Conservation (phyloP, 2,329 filamentous ascomycete species). For the Calonectria multiphialidica region DNA sequence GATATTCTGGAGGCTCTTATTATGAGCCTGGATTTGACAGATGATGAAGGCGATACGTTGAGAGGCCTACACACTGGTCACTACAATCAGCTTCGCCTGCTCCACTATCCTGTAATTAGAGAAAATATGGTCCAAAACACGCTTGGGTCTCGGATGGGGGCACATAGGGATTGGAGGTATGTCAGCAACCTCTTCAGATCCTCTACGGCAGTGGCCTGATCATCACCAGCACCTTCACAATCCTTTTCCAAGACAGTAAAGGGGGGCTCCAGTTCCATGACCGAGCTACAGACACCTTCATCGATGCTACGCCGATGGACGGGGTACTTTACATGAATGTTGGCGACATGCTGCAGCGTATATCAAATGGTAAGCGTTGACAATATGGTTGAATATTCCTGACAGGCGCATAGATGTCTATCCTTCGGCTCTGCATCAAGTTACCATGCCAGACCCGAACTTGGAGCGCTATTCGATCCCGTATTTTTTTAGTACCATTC, state of each 20-base stretch:
- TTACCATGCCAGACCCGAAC: background rate
- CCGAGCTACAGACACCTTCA: background rate
- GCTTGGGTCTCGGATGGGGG: background rate
- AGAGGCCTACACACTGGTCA: background rate
- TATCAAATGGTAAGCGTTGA: background rate
- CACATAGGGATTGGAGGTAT: background rate
- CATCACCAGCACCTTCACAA: background rate
- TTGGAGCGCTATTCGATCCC: background rate
- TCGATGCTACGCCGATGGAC: background rate
- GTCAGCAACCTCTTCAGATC: background rate
- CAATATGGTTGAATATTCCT: too few species aligned
- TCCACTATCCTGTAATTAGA: background rate
- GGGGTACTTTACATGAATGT: background rate
- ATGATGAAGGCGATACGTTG: background rate
- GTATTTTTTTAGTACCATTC: background rate
- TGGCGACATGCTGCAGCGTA: background rate
- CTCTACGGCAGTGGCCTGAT: too few species aligned
- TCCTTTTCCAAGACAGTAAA: background rate
- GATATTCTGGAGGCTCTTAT: background rate
- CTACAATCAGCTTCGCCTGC: background rate
- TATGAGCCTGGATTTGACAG: background rate
- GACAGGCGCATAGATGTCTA: background rate
- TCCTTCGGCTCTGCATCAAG: background rate
- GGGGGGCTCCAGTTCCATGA: background rate
- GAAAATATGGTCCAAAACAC: background rate